Evolutionary conservation across 140 eudicot genomes (phyloP), one percentile per base, ranked within the genome.

Genomic region (Cichorium intybus): DNA sequence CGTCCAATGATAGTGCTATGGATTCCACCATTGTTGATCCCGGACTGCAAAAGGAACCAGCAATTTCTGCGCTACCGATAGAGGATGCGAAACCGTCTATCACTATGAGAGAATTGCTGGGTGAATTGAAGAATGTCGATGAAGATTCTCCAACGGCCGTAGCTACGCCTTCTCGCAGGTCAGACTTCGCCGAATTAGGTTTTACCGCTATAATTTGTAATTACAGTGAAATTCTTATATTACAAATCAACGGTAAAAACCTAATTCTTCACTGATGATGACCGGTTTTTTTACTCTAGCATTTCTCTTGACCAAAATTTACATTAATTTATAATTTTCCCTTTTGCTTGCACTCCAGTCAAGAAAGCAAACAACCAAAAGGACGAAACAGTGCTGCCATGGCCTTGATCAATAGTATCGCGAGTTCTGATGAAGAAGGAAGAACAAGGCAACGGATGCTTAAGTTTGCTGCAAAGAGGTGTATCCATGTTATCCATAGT

Each of bases 391-490:
- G 67, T 77, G 93, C 84, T 81, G 88, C 88, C 47, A 83, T 85
- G 89, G 87, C 81, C 62, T 86, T 92, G 77, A 88, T 92, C 26
- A 81, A 85, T 41, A 83, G 85, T 51, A 82, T 92, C 63, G 69
- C 84, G 5, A 84, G 86, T 46, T 80, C 84, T 62, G 95, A 88
- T 68, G 96, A 85, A 68, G 92, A 89, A 66, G 96, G 92, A 53
- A 76, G 84, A 24, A 81, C 96, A 55, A 92, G 95, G 64, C 96
- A 92, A 73, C 82, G 90, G 64, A 79, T 85, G 79, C 93, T 92
- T 45, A 81, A 85, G 51, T 88, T 70, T 81, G 96, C 98, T 68
- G 98, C 98, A 17, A 76, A 69, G 86, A 88, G 95, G 96, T 92
- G 7, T 33, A 33, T 7, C 24, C 17, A 60, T 20, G 14, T 39